Evolutionary conservation across 2,329 filamentous ascomycete species (phyloP), one percentile per base, ranked within the genome.

Genomic region (Cucurbitaria berberidis): DNA sequence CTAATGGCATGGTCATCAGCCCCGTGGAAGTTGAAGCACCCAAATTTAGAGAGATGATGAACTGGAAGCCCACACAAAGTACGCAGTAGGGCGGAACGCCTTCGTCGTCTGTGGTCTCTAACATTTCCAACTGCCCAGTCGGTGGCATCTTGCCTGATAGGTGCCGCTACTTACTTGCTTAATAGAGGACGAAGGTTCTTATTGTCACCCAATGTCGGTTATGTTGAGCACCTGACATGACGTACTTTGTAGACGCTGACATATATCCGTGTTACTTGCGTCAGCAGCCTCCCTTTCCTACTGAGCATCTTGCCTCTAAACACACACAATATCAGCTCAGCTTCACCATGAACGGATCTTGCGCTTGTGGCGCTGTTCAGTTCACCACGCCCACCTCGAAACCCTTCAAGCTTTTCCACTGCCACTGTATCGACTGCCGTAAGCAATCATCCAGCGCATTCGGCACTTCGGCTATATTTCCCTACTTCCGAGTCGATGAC

Each of bases 391-490:
- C 88, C 1, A 74, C 82, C 0, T 72, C 79, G 3, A 77, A 82
- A 51, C 87, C 88, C 0, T 74, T 88, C 38, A 82, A 82, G n/a
- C 76, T 89, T 45, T 90, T 87, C 72, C 85, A 89, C 68, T 90
- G 88, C 75, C 88, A 90, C 75, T 90, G 88, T 72, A 74, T 78
- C 49, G 82, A 87, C 68, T 90, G 88, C 72, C 82, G 84, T 42
- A 80, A 83, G 51, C 87, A 89, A 75, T 85, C 85, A 26, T 79
- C 84, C 48, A 86, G 85, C 7, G 86, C 87, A 1, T 89, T 88
- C 72, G 87, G 87, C 24, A 84, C 86, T 27, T 87, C 85, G 30
- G 87, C 87, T 61, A 88, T 89, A 55, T 90, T 89, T 63, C 87
- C 87, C 1, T 78, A 78, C n/a, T 90, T 90, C 55, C 69, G 77